phyloP scores from a whole-genome alignment of 495 filamentous ascomycete genomes.

The Platismatia glauca region DNA sequence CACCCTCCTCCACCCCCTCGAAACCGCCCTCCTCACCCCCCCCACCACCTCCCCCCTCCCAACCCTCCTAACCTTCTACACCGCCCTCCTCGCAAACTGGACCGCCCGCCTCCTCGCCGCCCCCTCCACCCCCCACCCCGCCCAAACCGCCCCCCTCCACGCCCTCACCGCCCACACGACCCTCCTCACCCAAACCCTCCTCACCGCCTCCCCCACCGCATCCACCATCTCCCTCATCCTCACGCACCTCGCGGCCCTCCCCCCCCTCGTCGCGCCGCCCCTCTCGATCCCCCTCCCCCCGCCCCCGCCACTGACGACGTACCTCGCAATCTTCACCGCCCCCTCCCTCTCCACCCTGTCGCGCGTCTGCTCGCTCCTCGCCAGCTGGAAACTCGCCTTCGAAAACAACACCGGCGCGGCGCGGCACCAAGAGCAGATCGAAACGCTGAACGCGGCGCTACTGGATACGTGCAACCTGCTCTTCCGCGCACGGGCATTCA shows the following conservation, averaged over 20 bases:
- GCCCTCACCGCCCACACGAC: constrained; percentile 51
- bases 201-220: constrained; percentile 37
- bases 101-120: constrained; percentile 35
- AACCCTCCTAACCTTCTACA: constrained; percentile 60
- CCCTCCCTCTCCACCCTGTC: constrained; percentile 56
- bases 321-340: constrained; percentile 54
- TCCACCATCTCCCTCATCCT: constrained; percentile 46
- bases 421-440: constrained; percentile 18
- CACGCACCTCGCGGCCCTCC: constrained; percentile 57
- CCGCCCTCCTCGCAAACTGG: constrained; percentile 62
- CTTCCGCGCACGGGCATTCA: constrained; percentile 72
- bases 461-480: constrained; percentile 86
- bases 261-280: constrained; percentile 31
- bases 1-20: constrained; percentile 46
- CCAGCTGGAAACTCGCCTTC: constrained; percentile 64
- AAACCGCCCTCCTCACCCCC: constrained; percentile 44
- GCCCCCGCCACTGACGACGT: constrained; percentile 61
- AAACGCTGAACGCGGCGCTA: constrained; percentile 73
- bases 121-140: constrained; percentile 7
- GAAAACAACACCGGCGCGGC: constrained; percentile 34
- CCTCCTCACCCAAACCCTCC: constrained; percentile 50
- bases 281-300: constrained; percentile 48
- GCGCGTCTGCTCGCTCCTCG: constrained; percentile 57
- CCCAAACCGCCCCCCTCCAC: constrained; percentile 29
- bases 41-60: constrained; percentile 38